Percentiles rank a stretch among this genome's conserved stretches.
phyloP scores from a whole-genome alignment of 78 protist species.

The Dictyostelium discoideum region DNA sequence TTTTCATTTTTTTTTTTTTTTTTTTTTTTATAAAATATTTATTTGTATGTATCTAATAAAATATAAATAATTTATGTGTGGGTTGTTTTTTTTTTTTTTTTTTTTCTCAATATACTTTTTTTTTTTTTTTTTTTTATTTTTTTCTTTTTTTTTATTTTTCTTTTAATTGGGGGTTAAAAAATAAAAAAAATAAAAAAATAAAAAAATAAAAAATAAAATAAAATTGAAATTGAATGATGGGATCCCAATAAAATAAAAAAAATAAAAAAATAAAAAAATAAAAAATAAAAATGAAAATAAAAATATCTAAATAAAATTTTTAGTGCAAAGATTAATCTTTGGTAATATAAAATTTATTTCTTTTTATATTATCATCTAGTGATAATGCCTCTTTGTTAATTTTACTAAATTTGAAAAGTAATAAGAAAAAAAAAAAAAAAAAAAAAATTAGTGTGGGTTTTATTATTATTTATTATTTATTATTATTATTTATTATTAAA shows the following conservation, averaged over 20 bases:
- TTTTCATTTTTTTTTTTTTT: neutral
- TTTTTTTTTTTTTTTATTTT: no score
- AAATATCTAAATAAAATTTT: neutral
- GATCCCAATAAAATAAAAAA: neutral
- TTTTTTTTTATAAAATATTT: neutral
- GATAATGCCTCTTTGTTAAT: constrained; percentile 28
- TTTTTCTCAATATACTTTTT: no score
- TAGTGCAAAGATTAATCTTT: constrained; percentile 6
- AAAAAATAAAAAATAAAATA: neutral
- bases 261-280: neutral
- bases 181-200: neutral
- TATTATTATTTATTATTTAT: no score
- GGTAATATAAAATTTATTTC: constrained; percentile 53
- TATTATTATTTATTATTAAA: neutral
- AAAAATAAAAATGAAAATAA: neutral
- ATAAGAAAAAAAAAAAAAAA: neutral
- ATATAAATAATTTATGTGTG: neutral
- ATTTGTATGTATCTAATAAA: neutral
- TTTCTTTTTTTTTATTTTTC: neutral
- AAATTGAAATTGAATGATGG: neutral
- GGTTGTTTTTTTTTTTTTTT: neutral
- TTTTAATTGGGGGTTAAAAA: neutral
- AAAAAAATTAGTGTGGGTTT: neutral
- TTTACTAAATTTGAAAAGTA: neutral
- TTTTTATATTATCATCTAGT: constrained; percentile 28